These are phyloP conservation scores for Diaporthe citri DNA, from an alignment of 2,329 filamentous ascomycete genomes.

Conservation along the genomic window DNA sequence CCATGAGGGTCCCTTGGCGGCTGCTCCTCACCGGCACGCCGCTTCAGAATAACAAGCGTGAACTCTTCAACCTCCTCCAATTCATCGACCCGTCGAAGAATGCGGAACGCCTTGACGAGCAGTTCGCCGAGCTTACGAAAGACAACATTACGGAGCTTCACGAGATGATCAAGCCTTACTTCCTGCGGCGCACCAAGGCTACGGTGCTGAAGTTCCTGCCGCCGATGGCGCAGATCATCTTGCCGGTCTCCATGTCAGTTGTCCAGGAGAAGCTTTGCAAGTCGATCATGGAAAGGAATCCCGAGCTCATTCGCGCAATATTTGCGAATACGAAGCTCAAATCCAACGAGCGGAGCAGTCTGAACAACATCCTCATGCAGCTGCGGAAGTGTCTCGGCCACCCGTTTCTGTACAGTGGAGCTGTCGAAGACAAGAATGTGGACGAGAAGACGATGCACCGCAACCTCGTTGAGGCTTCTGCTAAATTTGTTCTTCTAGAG, in stretches of 20 bases:
- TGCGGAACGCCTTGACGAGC: slow-evolving; percentile 79
- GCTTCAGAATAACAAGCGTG: slow-evolving; percentile 93
- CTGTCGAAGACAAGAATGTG: slow-evolving; percentile 85
- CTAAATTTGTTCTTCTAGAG: slow-evolving; percentile 87
- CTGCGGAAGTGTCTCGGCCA: slow-evolving; percentile 95
- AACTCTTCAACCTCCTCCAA: slow-evolving; percentile 96
- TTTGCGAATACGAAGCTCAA: slow-evolving; percentile 79
- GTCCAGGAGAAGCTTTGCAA: slow-evolving; percentile 96
- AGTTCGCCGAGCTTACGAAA: slow-evolving; percentile 83
- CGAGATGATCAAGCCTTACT: slow-evolving; percentile 81
- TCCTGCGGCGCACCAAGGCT: slow-evolving; percentile 83
- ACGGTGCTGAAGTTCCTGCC: slow-evolving; percentile 93
- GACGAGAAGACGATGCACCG: slow-evolving; percentile 74
- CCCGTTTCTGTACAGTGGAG: slow-evolving; percentile 91
- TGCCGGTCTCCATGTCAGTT: slow-evolving; percentile 94
- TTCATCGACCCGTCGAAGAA: slow-evolving; percentile 83
- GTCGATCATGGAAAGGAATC: slow-evolving; percentile 91
- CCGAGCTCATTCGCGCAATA: slow-evolving; percentile 87
- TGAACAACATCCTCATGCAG: slow-evolving; percentile 97
- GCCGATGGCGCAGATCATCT: slow-evolving; percentile 92
- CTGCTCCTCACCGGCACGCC: slow-evolving; percentile 92
- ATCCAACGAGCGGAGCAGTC: slow-evolving; percentile 78
- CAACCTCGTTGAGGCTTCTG: slow-evolving; percentile 91
- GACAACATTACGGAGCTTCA: slow-evolving; percentile 87
- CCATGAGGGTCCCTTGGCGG: slow-evolving; percentile 84